Evolutionary conservation across 2,329 filamentous ascomycete genomes (phyloP).

Genomic region (Monascus ruber): DNA sequence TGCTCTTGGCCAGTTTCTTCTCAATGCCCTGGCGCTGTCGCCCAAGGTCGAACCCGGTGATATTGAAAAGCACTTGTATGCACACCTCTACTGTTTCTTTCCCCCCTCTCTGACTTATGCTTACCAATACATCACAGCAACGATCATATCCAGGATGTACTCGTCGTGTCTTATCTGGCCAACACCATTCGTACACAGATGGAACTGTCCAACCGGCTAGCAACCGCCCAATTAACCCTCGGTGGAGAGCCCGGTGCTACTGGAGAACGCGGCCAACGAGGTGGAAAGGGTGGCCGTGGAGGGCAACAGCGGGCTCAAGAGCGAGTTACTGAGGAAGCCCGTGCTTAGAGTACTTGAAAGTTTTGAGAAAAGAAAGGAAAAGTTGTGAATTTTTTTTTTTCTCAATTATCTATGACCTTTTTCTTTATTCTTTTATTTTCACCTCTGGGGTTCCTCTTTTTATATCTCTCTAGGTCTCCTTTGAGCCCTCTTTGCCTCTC

Average conservation of each 20-base stretch:
- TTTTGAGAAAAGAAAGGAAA: slow-evolving; percentile 5
- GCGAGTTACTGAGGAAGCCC: slow-evolving; percentile 25
- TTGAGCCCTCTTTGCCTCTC: background rate
- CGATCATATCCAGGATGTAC: slow-evolving; percentile 98
- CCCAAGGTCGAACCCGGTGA: slow-evolving; percentile 86
- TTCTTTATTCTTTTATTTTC: slow-evolving; percentile 4
- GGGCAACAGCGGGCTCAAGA: slow-evolving; percentile 30
- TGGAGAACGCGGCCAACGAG: slow-evolving; percentile 24
- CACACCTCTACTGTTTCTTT: slow-evolving; percentile 9
- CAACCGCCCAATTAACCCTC: slow-evolving; percentile 59
- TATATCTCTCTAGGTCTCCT: background rate
- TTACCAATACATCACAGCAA: slow-evolving; percentile 48
- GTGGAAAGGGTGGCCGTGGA: slow-evolving; percentile 33
- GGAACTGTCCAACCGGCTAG: slow-evolving; percentile 89
- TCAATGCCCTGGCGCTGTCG: slow-evolving; percentile 83
- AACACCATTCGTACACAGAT: slow-evolving; percentile 99
- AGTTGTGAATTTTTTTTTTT: slow-evolving; percentile 13
- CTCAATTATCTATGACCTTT: slow-evolving; percentile 8
- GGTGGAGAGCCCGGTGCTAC: slow-evolving; percentile 33
- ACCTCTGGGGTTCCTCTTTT: background rate
- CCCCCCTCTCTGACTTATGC: slow-evolving; percentile 1
- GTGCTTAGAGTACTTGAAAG: slow-evolving; percentile 18
- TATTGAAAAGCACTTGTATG: slow-evolving; percentile 86
- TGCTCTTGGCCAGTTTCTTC: slow-evolving; percentile 84
- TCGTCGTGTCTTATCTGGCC: slow-evolving; percentile 94